Base-by-base conservation (phyloP, 768 basidiomycete genomes). In the Krasilnikovozyma curviuscula region DNA sequence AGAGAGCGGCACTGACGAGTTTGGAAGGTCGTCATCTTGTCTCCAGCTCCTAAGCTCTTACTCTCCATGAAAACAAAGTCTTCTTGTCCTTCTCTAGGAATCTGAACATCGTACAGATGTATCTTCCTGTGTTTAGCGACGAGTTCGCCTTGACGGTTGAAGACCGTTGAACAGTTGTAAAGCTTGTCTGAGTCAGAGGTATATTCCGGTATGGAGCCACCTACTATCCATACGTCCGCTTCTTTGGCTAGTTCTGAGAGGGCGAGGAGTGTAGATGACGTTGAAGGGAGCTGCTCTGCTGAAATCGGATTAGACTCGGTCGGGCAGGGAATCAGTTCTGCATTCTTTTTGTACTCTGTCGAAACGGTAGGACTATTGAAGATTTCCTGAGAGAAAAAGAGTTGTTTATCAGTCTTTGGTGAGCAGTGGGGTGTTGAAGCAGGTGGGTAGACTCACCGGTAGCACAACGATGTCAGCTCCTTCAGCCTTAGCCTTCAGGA, bases 51-150 rank as follows among this genome's bases (percentile, higher is more conserved):
- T 29, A 55, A 40, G 38, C 35, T 38, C 18, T 52, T 34, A 13
- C 47, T 49, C 35, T 55, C 54, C 38, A 19, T 41, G 5, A 5
- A 25, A 25, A 40, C 14, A 21, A 19, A 41, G 5, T 25, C n/a
- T 7, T 19, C 41, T n/a, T 16, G 45, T 43, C 34, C 27, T 13
- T 51, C 54, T 13, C 54, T 49, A 3, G 53, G 53, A 16, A 54
- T 50, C 25, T 54, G 39, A 7, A 44, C 44, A 37, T 54, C 53
- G 41, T 54, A 54, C 23, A 54, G 23, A 21, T 54, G 53, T 28
- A 54, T 50, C 41, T 54, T 54, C 16, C 53, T 43, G 29, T 54
- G 49, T 25, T 54, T 54, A 24, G 43, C 53, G 25, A 54, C 40
- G 10, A 54, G 25, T 3, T 44, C 27, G 27, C 53, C 55, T 34